Base-by-base conservation (phyloP, 2,329 filamentous ascomycete species). In the Aspergillus texensis region DNA sequence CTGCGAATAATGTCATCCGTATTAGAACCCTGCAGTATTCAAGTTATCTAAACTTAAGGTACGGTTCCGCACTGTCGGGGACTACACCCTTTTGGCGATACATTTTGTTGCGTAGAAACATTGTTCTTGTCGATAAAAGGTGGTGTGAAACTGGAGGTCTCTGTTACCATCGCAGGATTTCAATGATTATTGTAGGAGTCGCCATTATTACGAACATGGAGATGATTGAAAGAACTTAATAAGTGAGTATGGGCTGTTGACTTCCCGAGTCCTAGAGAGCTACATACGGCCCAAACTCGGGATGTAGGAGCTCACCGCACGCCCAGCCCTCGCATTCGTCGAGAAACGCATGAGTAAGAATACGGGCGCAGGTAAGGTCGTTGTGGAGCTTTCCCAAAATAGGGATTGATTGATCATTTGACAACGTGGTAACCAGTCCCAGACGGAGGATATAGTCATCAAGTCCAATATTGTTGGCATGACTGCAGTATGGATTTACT, bases 391-490 rank as follows among this genome's bases (percentile, higher is more conserved):
- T 34, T 11, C 10, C 32, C 32, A 11, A 11, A 34, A 34, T 11
- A 12, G 5, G 32, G 4, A 5, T 32, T 10, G 10, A 12, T 12
- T 34, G 10, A 12, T 12, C 12, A 12, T 12, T 3, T 34, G 11
- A 12, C 32, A 34, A 34, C 1, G 10, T 34, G 32, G 12, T 1
- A 34, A 36, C 34, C 34, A 16, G 12, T 6, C 6, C 16, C 19
- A 4, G 6, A 41, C 0, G 6, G 8, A 0, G 10, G 9, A 3
- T 8, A 2, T 9, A n/a, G 16, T n/a, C 6, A n/a, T 41, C 10
- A 4, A 10, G 9, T 4, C 39, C 19, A 4, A n/a, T 19, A 10
- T n/a, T 19, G 2, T 19, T 16, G 36, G 6, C 16, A 16, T 8
- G 36, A 16, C 14, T 16, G 8, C 5, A 1, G 16, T n/a, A 19